Base-by-base conservation (phyloP, 2,329 filamentous ascomycete species). In the Verticillium dahliae region DNA sequence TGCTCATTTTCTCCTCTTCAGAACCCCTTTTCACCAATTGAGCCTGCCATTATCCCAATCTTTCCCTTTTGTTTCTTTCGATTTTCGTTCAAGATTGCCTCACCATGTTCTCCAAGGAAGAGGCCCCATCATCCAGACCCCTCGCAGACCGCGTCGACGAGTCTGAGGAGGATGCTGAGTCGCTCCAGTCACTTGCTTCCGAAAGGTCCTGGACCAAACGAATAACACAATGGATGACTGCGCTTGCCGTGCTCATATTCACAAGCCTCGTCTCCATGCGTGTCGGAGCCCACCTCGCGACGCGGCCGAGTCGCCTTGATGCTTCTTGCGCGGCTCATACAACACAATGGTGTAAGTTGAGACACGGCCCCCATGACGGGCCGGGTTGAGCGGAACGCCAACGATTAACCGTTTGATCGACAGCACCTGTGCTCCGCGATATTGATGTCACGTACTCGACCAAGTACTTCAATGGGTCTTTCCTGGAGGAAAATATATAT, bases 391-490 rank as follows among this genome's bases (percentile, higher is more conserved):
- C 5, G 27, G 27, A 52, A 52, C 18, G 9, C 22, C 39, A 52
- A 27, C 45, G 45, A n/a, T 18, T 52, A 4, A 52, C 45, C 7
- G 45, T 22, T 22, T 22, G 18, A 27, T 52, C 45, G 45, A 22
- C 18, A 75, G 73, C 74, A 13, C 72, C 76, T 2, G 58, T 78
- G 2, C 63, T 78, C 0, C 65, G 68, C 3, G 69, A 76, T 11
- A 69, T 77, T 4, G 55, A 65, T 14, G 67, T 77, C 45, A 66
- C 66, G 14, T 76, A 78, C 60, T 33, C 61, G 1, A 57, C 62
- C 14, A 69, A 77, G 58, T 65, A 65, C 1, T 88, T 86, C 70
- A 85, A 88, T 63, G 85, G 84, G 0, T 81, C 80, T 0, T 82
- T 88, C 22, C 66, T 85, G 60, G 72, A 82, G 0, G 79, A 85